Conservation (phyloP, 108 stramenopile genomes). For the Aurantiochytrium sp. region DNA sequence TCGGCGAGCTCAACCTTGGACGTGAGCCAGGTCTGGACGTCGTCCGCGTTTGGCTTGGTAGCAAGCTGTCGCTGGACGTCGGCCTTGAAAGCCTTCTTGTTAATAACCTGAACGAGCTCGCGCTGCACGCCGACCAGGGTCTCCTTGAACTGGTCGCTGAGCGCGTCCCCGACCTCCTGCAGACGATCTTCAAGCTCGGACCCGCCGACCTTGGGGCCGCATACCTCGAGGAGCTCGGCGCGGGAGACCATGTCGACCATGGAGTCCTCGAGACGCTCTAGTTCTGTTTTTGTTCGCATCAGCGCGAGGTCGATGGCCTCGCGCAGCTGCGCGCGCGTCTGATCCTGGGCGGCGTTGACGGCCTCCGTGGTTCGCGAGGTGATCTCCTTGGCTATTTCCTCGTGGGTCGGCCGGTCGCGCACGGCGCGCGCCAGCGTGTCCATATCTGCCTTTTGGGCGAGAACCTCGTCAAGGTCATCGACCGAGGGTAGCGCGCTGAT, state of each 20-base stretch:
- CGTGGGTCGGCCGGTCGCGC: background rate
- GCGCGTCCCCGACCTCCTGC: background rate
- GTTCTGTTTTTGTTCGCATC: background rate
- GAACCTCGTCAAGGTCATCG: background rate
- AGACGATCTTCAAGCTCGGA: background rate
- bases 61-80: background rate
- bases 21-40: background rate
- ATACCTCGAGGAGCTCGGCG: background rate
- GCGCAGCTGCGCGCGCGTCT: background rate
- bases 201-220: background rate
- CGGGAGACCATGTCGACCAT: slow-evolving; percentile 3
- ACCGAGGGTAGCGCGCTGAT: background rate
- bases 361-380: background rate
- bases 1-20: slow-evolving; percentile 23
- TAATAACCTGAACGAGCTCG: background rate
- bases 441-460: slow-evolving; percentile 12
- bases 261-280: slow-evolving; percentile 2
- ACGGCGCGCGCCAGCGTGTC: background rate
- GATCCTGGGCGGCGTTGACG: background rate
- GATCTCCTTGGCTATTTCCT: background rate
- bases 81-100: slow-evolving; percentile 12
- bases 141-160: background rate
- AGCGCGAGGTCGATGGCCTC: background rate
- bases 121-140: background rate
- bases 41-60: background rate